phyloP scores from a whole-genome alignment of 2,329 filamentous ascomycete species.

The Talaromyces sp. region DNA sequence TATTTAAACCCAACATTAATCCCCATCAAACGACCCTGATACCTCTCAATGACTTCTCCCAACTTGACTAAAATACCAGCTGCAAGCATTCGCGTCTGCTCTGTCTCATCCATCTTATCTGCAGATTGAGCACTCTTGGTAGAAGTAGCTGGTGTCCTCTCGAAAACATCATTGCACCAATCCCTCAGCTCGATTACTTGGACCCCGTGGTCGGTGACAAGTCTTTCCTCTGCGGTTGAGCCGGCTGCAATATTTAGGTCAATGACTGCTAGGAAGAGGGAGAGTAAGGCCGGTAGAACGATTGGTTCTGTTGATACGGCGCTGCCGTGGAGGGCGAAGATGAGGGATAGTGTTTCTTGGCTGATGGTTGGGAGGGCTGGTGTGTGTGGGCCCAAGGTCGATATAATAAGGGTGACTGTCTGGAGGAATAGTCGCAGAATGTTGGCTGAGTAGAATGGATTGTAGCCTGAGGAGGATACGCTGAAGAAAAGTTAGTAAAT shows the following conservation, averaged over 20 bases:
- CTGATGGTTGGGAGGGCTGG: slow-evolving; percentile 77
- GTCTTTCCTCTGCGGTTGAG: slow-evolving; percentile 57
- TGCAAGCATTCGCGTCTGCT: slow-evolving; percentile 58
- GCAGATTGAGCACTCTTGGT: slow-evolving; percentile 65
- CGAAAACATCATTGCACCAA: slow-evolving; percentile 79
- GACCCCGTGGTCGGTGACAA: slow-evolving; percentile 72
- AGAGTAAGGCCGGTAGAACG: slow-evolving; percentile 72
- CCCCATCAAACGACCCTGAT: slow-evolving; percentile 74
- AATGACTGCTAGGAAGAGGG: slow-evolving; percentile 74
- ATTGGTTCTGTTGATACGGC: slow-evolving; percentile 59
- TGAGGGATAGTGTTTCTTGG: slow-evolving; percentile 76
- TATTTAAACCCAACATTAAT: slow-evolving; percentile 55
- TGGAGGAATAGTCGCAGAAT: slow-evolving; percentile 79
- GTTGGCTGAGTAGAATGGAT: slow-evolving; percentile 70
- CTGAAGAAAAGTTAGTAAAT: slow-evolving; percentile 22
- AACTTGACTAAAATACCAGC: slow-evolving; percentile 78
- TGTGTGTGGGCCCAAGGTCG: slow-evolving; percentile 78
- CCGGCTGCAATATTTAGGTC: slow-evolving; percentile 66
- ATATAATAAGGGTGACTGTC: slow-evolving; percentile 77
- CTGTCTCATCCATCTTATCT: slow-evolving; percentile 50
- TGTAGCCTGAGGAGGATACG: slow-evolving; percentile 41
- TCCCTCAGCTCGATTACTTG: slow-evolving; percentile 82
- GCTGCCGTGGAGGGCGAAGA: slow-evolving; percentile 64
- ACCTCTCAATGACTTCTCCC: slow-evolving; percentile 77
- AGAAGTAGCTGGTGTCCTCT: slow-evolving; percentile 47